Evolutionary conservation across 768 basidiomycete species (phyloP).

Genomic region (Rhodotorula graminis): DNA sequence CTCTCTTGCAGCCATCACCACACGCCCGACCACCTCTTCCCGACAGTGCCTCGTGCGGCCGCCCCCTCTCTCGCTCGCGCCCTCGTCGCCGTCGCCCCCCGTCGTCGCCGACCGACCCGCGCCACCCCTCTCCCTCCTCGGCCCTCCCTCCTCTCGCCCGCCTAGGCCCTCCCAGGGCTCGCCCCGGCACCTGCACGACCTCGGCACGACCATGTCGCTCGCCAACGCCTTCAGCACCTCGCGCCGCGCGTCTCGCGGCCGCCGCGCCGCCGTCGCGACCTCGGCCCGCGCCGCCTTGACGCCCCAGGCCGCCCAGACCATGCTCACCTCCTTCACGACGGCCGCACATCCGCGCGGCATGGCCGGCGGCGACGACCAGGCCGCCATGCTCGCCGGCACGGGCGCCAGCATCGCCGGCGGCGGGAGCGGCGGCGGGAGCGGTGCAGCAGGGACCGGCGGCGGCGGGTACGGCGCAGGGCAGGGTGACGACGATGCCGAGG

Average conservation of each 20-base stretch:
- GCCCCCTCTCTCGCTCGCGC: too few relatives aligned
- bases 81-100: too few relatives aligned
- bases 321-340: background rate
- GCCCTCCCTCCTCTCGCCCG: background rate
- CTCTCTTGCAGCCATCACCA: too few relatives aligned
- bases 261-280: background rate
- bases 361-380: background rate
- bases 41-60: too few relatives aligned
- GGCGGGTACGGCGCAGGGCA: background rate
- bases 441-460: too few relatives aligned
- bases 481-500: background rate
- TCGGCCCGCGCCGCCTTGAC: slow-evolving; percentile 13
- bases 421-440: background rate
- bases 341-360: background rate
- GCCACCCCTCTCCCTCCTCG: background rate
- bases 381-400: background rate
- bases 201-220: slow-evolving; percentile 5
- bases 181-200: background rate
- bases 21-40: too few relatives aligned
- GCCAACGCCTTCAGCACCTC: slow-evolving; percentile 21
- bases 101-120: too few relatives aligned
- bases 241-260: background rate
- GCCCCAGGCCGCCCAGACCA: slow-evolving; percentile 15
- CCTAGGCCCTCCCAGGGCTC: background rate
- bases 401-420: background rate